phyloP scores from a whole-genome alignment of 148 eudicot genomes.

The Chenopodium suecicum region DNA sequence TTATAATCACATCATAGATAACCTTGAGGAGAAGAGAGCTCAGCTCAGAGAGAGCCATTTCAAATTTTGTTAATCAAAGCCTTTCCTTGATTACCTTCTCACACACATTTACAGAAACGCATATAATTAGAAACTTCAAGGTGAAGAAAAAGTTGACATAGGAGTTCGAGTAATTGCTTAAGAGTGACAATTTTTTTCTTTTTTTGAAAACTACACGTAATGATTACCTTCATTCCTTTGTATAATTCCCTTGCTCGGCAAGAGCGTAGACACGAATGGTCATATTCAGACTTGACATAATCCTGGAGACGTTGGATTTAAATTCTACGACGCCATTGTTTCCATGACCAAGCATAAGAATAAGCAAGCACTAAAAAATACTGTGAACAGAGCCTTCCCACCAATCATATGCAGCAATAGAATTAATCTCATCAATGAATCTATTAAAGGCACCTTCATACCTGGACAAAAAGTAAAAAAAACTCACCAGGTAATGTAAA shows the following conservation, averaged over 20 bases:
- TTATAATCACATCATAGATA: constrained; percentile 10
- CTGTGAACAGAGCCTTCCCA: constrained; percentile 93
- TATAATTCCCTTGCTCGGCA: constrained; percentile 82
- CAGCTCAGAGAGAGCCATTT: not conserved
- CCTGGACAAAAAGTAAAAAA: constrained; percentile 34
- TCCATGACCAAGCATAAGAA: constrained; percentile 95
- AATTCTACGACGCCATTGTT: constrained; percentile 85
- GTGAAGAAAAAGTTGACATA: not conserved
- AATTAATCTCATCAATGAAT: constrained; percentile 77
- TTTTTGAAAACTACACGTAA: not conserved
- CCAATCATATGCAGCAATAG: constrained; percentile 90
- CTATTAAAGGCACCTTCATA: constrained; percentile 88
- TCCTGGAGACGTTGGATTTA: constrained; percentile 77
- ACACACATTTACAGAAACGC: not conserved
- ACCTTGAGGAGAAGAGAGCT: not conserved
- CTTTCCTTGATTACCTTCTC: not conserved
- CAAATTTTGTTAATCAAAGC: not conserved
- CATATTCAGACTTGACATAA: constrained; percentile 80
- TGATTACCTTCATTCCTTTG: constrained; percentile 85
- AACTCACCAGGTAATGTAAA: not conserved
- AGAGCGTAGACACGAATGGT: constrained; percentile 83
- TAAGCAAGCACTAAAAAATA: constrained; percentile 78
- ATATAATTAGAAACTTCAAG: not conserved
- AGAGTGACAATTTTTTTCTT: not conserved
- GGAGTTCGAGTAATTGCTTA: not conserved